Percentiles rank a stretch among this genome's conserved stretches.
Conservation (phyloP, 208 protist species). For the Acanthamoeba lenticulata region DNA sequence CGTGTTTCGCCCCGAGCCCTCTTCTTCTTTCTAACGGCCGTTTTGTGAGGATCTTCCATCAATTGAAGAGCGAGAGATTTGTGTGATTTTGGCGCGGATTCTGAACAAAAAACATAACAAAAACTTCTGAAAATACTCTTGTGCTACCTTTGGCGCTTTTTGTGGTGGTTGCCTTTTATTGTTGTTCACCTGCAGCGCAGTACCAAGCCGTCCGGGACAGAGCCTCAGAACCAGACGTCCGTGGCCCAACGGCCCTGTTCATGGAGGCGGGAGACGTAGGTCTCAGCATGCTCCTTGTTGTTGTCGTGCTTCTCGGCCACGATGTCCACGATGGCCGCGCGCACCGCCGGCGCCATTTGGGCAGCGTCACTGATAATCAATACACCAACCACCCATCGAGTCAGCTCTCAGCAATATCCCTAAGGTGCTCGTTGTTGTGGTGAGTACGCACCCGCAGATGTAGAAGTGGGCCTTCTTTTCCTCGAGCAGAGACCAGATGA, state of each 20-base stretch:
- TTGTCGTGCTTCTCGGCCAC: conserved; percentile 28
- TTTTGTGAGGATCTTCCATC: too few relatives aligned
- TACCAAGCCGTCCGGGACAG: not conserved
- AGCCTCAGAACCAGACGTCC: conserved; percentile 65
- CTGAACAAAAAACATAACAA: too few relatives aligned
- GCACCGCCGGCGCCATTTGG: conserved; percentile 51
- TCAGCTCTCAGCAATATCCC: not conserved
- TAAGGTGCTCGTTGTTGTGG: not conserved
- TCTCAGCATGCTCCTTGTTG: not conserved
- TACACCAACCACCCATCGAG: not conserved
- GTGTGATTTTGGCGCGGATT: too few relatives aligned
- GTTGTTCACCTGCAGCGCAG: too few relatives aligned
- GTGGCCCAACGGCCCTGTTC: conserved; percentile 44
- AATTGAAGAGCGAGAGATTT: too few relatives aligned
- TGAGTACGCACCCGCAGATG: conserved; percentile 48
- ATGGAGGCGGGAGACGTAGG: conserved; percentile 10
- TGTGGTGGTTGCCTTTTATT: too few relatives aligned
- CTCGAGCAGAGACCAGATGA: conserved; percentile 70
- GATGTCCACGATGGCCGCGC: conserved; percentile 24
- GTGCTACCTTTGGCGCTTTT: too few relatives aligned
- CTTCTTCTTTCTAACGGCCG: too few relatives aligned
- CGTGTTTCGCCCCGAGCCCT: too few relatives aligned
- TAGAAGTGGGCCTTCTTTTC: conserved; percentile 60
- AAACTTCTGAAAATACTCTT: too few relatives aligned
- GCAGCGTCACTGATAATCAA: conserved; percentile 9